Evolutionary conservation across 306 rosid species (phyloP).

Genomic region (Citrullus amarus): DNA sequence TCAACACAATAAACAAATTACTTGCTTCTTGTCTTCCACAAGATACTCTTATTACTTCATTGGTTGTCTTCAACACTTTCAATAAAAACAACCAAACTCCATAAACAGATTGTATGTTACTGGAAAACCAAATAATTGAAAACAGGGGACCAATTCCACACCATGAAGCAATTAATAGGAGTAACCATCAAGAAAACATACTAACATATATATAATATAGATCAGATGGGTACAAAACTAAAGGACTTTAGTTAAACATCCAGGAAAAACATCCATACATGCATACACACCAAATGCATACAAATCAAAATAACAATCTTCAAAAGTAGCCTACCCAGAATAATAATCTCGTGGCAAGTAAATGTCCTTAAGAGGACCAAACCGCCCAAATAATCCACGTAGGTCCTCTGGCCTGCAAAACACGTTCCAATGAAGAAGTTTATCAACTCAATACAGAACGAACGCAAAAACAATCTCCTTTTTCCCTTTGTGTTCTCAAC

Average conservation of each 20-base stretch:
- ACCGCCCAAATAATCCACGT: slow-evolving; percentile 51
- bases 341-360: slow-evolving; percentile 80
- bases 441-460: neutral
- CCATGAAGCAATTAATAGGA: too few relatives aligned
- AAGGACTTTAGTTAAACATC: neutral
- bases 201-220: neutral
- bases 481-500: neutral
- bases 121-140: slow-evolving; percentile 2
- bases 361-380: slow-evolving; percentile 71
- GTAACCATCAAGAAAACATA: neutral
- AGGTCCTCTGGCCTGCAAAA: slow-evolving; percentile 57
- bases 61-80: slow-evolving; percentile 67
- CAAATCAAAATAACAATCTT: neutral
- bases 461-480: neutral
- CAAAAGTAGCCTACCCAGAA: slow-evolving; percentile 43
- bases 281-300: neutral
- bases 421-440: neutral
- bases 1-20: slow-evolving; percentile 38
- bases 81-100: slow-evolving; percentile 59
- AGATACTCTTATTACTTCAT: slow-evolving; percentile 60
- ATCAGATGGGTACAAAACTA: slow-evolving; percentile 1
- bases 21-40: slow-evolving; percentile 58
- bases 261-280: neutral
- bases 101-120: slow-evolving; percentile 33
- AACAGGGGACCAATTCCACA: neutral